Percentiles rank a stretch among this genome's conserved stretches.
phyloP scores from a whole-genome alignment of 176 grass and related monocot species.

The bread wheat (Triticum aestivum) region DNA sequence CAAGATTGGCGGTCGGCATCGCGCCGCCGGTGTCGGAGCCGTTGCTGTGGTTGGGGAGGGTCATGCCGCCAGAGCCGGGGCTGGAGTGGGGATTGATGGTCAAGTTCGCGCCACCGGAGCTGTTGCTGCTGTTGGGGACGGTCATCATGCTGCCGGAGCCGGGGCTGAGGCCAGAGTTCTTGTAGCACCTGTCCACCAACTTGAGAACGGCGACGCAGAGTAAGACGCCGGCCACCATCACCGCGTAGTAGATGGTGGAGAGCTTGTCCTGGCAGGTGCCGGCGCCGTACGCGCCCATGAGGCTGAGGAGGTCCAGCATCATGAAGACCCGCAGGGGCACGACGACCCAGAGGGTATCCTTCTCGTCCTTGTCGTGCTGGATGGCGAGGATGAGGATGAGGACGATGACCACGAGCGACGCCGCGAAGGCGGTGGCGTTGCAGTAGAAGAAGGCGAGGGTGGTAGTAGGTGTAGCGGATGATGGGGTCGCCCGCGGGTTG shows the following conservation, averaged over 20 bases:
- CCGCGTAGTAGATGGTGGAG: background rate
- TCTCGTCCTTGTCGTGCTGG: background rate
- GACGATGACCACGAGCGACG: conserved; percentile 3
- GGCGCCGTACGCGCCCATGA: conserved; percentile 2
- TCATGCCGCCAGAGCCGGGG: no score
- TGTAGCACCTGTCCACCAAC: no score
- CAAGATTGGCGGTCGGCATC: no score
- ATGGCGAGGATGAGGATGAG: conserved; percentile 18
- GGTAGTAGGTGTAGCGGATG: background rate
- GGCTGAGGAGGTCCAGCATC: conserved; percentile 1
- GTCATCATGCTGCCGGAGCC: no score
- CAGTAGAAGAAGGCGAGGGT: conserved; percentile 19
- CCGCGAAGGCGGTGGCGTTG: conserved; percentile 24
- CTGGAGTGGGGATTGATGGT: no score
- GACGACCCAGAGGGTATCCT: no score
- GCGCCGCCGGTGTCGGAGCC: no score
- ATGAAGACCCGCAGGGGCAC: background rate
- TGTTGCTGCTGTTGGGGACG: no score
- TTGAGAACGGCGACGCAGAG: background rate
- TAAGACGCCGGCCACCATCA: background rate
- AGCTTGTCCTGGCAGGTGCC: background rate
- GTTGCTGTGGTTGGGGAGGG: no score
- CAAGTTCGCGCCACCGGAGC: no score
- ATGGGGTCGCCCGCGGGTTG: background rate
- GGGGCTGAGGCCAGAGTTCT: no score